These are phyloP conservation scores for Olyra latifolia DNA, from an alignment of 176 grass and related monocot genomes.

Conservation along the genomic window DNA sequence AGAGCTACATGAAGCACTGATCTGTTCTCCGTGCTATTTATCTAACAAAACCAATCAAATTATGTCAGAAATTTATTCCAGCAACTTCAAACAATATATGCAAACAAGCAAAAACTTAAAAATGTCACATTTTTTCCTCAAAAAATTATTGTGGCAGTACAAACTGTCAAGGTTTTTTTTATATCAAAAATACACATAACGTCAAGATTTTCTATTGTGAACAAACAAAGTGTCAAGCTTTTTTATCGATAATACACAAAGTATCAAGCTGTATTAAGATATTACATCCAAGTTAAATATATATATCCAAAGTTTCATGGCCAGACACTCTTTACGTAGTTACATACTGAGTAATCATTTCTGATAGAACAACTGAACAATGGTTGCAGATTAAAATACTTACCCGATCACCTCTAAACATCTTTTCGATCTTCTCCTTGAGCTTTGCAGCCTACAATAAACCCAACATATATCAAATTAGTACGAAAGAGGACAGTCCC, in stretches of 20 bases:
- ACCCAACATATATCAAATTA: slow-evolving; percentile 16
- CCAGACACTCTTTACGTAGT: background rate
- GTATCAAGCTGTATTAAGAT: background rate
- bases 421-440: slow-evolving; percentile 81
- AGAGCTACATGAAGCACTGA: slow-evolving; percentile 88
- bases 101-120: background rate
- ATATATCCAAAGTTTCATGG: background rate
- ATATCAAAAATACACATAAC: background rate
- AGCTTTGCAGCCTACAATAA: slow-evolving; percentile 67
- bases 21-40: slow-evolving; percentile 92
- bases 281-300: background rate
- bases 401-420: slow-evolving; percentile 82
- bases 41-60: slow-evolving; percentile 49
- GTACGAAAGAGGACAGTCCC: background rate
- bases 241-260: background rate
- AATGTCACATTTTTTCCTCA: background rate
- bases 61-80: background rate
- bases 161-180: background rate
- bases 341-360: background rate
- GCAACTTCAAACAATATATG: background rate
- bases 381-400: background rate
- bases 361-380: background rate
- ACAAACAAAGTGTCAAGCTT: no score
- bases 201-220: no score
- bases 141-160: background rate